Percentiles rank a stretch among this genome's conserved stretches.
These are phyloP conservation scores for Abelmoschus esculentus DNA, from an alignment of 345 rosid species.

Conservation along the genomic window DNA sequence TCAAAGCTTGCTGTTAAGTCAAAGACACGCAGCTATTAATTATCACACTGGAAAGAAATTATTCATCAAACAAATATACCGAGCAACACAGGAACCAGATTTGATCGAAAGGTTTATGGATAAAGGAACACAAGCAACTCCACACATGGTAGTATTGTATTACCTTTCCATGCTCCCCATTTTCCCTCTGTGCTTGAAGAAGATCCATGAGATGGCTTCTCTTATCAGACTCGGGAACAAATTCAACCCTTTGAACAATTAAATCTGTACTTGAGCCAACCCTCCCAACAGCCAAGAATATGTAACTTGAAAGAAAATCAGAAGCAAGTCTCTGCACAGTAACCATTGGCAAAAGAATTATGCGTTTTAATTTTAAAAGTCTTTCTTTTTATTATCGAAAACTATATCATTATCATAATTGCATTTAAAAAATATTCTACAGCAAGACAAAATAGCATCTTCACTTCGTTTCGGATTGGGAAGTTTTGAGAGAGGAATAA, in stretches of 20 bases:
- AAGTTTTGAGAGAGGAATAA: too few species aligned
- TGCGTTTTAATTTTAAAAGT: not conserved
- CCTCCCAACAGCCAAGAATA: too few species aligned
- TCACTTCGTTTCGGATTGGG: not conserved
- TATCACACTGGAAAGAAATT: not conserved
- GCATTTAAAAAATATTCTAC: not conserved
- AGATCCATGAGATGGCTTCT: conserved; percentile 99
- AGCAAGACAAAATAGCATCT: not conserved
- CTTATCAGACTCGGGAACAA: too few species aligned
- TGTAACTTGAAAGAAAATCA: too few species aligned
- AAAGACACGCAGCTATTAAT: too few species aligned
- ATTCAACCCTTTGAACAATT: too few species aligned
- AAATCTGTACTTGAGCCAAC: too few species aligned
- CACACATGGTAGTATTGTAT: not conserved
- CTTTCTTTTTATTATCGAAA: not conserved
- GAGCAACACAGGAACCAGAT: not conserved
- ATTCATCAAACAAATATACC: not conserved
- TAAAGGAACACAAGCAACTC: not conserved
- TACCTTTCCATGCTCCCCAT: conserved; percentile 78
- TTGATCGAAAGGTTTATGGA: not conserved
- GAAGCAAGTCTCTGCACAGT: too few species aligned
- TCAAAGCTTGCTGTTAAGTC: too few species aligned
- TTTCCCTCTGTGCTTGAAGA: conserved; percentile 88
- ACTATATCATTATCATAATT: not conserved
- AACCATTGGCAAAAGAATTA: not conserved